These are phyloP conservation scores for Suillus subaureus DNA, from an alignment of 768 basidiomycete species.

Conservation along the genomic window DNA sequence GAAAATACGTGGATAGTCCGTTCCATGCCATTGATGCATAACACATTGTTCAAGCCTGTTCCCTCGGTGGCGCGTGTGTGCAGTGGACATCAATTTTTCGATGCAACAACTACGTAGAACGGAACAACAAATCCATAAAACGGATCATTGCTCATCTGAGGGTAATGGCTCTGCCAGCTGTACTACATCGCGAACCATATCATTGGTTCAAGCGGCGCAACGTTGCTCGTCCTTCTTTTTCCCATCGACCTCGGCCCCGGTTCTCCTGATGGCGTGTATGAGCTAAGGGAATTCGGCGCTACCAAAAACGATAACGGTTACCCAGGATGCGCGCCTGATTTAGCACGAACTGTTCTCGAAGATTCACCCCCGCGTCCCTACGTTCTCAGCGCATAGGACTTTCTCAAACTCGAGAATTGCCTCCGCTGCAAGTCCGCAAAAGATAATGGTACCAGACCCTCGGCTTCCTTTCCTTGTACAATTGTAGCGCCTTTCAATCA, in stretches of 20 bases:
- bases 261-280: background rate
- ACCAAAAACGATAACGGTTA: background rate
- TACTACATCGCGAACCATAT: background rate
- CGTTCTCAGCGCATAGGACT: background rate
- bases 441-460: background rate
- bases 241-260: conserved; percentile 5
- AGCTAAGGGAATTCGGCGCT: background rate
- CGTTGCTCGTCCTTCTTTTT: conserved; percentile 4
- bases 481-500: background rate
- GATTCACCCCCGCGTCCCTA: background rate
- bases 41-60: background rate
- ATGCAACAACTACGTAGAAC: background rate
- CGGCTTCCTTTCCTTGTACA: conserved; percentile 2
- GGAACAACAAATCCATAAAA: background rate
- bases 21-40: background rate
- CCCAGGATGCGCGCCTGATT: background rate
- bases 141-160: background rate
- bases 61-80: background rate
- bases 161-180: conserved; percentile 1
- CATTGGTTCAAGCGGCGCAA: background rate
- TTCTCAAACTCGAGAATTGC: background rate
- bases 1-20: background rate
- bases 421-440: conserved; percentile 4
- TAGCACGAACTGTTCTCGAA: background rate
- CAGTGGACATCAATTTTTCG: background rate